Evolutionary conservation across 1,284 basidiomycete species (phyloP).

Genomic region (Amylostereum chailletii): DNA sequence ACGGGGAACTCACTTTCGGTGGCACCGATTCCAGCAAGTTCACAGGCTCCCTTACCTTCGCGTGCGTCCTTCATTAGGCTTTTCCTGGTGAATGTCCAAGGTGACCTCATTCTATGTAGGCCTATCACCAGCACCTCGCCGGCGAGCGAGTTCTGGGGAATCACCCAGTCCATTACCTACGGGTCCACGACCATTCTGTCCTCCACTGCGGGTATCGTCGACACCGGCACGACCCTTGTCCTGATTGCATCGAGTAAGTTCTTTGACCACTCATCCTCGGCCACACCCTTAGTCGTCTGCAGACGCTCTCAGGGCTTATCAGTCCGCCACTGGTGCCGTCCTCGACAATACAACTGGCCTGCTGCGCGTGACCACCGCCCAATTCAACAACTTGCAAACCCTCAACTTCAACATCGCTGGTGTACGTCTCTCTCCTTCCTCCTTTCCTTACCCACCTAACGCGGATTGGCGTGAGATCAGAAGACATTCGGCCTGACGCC

Average conservation of each 20-base stretch:
- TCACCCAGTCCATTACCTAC: slow-evolving; percentile 50
- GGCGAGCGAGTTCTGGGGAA: slow-evolving; percentile 50
- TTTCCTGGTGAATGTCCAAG: not conserved
- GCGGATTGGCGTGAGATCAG: slow-evolving; percentile 12
- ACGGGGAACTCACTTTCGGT: slow-evolving; percentile 29
- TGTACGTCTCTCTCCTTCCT: slow-evolving; percentile 15
- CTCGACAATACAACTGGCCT: slow-evolving; percentile 30
- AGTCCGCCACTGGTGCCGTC: slow-evolving; percentile 26
- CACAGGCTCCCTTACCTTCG: slow-evolving; percentile 36
- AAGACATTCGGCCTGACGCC: slow-evolving; percentile 29
- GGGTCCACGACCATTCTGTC: slow-evolving; percentile 37
- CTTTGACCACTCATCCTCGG: not conserved
- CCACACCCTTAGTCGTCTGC: not conserved
- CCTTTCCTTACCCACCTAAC: not conserved
- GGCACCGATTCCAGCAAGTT: slow-evolving; percentile 37
- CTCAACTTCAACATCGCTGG: slow-evolving; percentile 33
- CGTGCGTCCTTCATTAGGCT: slow-evolving; percentile 23
- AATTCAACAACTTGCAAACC: slow-evolving; percentile 29
- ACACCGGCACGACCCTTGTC: slow-evolving; percentile 40
- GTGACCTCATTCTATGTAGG: slow-evolving; percentile 18
- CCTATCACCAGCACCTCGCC: slow-evolving; percentile 40
- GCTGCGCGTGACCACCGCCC: slow-evolving; percentile 25
- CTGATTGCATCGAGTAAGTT: slow-evolving; percentile 25
- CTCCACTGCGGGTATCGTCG: slow-evolving; percentile 51
- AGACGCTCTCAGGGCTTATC: slow-evolving; percentile 26